Evolutionary conservation across 441 rosid genomes (phyloP).

Genomic region (Populus trichocarpa): DNA sequence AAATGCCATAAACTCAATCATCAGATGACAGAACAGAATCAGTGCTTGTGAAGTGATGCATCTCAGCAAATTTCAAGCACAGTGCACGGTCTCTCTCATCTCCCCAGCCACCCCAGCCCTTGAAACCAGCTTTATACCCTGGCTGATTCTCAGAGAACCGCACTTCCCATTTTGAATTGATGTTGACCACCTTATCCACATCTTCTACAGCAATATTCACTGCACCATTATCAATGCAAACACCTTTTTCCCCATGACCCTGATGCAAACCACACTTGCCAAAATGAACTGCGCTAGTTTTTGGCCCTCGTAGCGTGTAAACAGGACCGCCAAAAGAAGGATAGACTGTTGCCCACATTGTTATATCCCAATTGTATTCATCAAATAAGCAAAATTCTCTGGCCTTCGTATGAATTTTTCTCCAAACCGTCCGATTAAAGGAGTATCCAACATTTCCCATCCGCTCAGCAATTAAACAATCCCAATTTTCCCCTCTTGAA

Average conservation of each 20-base stretch:
- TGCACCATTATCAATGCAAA: slow-evolving; percentile 73
- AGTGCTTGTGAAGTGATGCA: slow-evolving; percentile 42
- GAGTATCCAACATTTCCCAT: slow-evolving; percentile 95
- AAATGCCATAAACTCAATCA: slow-evolving; percentile 20
- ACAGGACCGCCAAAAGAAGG: slow-evolving; percentile 90
- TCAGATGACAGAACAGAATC: slow-evolving; percentile 14
- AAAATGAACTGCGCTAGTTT: slow-evolving; percentile 92
- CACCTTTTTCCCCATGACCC: slow-evolving; percentile 59
- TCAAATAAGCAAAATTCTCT: slow-evolving; percentile 86
- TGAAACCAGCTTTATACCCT: slow-evolving; percentile 93
- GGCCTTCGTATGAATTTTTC: slow-evolving; percentile 69
- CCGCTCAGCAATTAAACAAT: slow-evolving; percentile 73
- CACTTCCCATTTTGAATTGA: slow-evolving; percentile 62
- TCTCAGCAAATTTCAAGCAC: slow-evolving; percentile 71
- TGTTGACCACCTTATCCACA: slow-evolving; percentile 50
- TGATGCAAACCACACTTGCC: slow-evolving; percentile 99
- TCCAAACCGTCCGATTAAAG: slow-evolving; percentile 81
- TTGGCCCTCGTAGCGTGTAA: slow-evolving; percentile 76
- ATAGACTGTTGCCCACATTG: slow-evolving; percentile 95
- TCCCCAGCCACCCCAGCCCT: slow-evolving; percentile 99
- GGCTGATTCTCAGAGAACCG: slow-evolving; percentile 54
- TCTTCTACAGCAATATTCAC: slow-evolving; percentile 58
- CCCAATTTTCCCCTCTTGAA: slow-evolving; percentile 76
- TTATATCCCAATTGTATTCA: slow-evolving; percentile 97
- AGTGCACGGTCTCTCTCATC: slow-evolving; percentile 71